Percentiles rank a stretch among this genome's conserved stretches.
Conservation (phyloP, 495 filamentous ascomycete species). For the Sporormia fimetaria region DNA sequence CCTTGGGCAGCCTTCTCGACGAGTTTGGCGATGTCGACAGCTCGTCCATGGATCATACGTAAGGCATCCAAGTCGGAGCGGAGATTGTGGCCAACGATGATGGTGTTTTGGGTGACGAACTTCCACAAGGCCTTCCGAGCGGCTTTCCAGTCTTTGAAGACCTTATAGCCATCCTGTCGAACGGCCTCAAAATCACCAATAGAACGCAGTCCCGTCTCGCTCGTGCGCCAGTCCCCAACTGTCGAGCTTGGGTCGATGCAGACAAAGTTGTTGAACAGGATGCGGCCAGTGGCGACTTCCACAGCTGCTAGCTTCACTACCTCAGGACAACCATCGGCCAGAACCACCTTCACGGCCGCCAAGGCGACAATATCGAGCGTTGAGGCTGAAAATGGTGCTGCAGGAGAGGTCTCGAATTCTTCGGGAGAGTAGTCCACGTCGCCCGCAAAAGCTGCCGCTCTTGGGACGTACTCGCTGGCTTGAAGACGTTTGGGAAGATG, state of each 20-base stretch:
- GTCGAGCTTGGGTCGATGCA: conserved; percentile 23
- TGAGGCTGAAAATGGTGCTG: neutral
- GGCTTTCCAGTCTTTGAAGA: conserved; percentile 33
- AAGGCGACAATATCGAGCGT: conserved; percentile 5
- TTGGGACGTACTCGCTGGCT: conserved; percentile 12
- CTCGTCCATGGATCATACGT: conserved; percentile 34
- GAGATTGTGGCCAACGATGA: conserved; percentile 39
- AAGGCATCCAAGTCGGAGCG: conserved; percentile 37
- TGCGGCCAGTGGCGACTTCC: conserved; percentile 40
- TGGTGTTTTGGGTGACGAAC: conserved; percentile 35
- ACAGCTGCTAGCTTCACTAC: conserved; percentile 29
- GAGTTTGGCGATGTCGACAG: conserved; percentile 33
- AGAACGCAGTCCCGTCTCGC: conserved; percentile 33
- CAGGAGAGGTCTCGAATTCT: conserved; percentile 13
- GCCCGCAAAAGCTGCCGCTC: conserved; percentile 7
- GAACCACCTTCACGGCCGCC: conserved; percentile 10
- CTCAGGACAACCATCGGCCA: conserved; percentile 8
- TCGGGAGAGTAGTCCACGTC: neutral
- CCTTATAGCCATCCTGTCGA: conserved; percentile 11
- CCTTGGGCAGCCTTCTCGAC: conserved; percentile 14
- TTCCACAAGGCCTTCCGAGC: conserved; percentile 35
- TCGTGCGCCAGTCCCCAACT: conserved; percentile 33
- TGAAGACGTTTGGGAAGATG: conserved; percentile 13
- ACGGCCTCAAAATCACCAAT: conserved; percentile 28
- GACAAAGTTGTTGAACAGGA: conserved; percentile 37